Evolutionary conservation across 2,329 filamentous ascomycete species (phyloP).

Genomic region (Hymenoscyphus salicellus): DNA sequence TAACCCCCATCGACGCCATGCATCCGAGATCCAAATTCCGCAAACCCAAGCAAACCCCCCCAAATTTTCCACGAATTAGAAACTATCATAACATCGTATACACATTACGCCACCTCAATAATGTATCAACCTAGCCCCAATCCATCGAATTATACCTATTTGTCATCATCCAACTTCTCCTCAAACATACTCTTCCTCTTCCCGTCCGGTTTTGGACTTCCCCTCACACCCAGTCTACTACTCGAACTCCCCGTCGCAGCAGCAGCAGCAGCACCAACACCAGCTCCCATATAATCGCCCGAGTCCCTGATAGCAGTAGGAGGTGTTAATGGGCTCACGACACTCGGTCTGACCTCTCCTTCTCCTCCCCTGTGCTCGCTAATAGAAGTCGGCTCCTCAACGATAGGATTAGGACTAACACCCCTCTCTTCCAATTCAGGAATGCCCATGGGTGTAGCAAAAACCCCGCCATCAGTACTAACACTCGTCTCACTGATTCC

Average conservation of each 20-base stretch:
- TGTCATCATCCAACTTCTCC: conserved; percentile 28
- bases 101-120: neutral
- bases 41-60: neutral
- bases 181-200: conserved; percentile 31
- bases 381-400: neutral
- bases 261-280: too few species aligned
- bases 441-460: conserved; percentile 13
- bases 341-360: neutral
- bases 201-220: neutral
- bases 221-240: neutral
- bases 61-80: neutral
- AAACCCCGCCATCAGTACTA: conserved; percentile 22
- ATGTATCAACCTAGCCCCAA: neutral
- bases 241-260: neutral
- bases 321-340: conserved; percentile 27
- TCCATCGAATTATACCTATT: neutral
- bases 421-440: neutral
- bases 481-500: conserved; percentile 31
- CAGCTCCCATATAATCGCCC: conserved; percentile 22
- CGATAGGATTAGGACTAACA: neutral
- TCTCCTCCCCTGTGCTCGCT: neutral
- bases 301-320: conserved; percentile 14
- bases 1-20: neutral
- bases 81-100: conserved; percentile 6
- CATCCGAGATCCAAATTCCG: neutral